These are phyloP conservation scores for Lasiodiplodia theobromae DNA, from an alignment of 2,329 filamentous ascomycete species.

Conservation along the genomic window DNA sequence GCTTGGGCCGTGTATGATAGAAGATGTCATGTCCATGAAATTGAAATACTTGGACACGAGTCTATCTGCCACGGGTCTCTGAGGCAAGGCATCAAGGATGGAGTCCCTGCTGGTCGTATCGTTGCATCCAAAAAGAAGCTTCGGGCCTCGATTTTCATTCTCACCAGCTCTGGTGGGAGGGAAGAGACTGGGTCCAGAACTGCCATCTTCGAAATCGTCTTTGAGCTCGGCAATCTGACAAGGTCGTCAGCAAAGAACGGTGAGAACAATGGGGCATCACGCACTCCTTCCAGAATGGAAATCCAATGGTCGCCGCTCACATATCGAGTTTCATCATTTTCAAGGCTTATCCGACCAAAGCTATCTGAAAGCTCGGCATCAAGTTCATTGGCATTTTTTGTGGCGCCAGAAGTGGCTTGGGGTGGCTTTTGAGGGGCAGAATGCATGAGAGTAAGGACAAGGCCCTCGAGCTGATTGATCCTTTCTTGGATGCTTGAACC, in stretches of 20 bases:
- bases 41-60: conserved; percentile 9
- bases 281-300: conserved; percentile 45
- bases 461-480: conserved; percentile 36
- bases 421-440: conserved; percentile 7
- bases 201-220: conserved; percentile 1
- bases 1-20: conserved; percentile 30
- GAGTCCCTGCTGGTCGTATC: background rate
- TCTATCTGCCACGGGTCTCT: background rate
- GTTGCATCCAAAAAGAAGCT: conserved; percentile 35
- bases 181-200: background rate
- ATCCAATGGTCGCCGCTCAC: conserved; percentile 43
- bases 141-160: conserved; percentile 39
- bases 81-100: background rate
- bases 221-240: conserved; percentile 5
- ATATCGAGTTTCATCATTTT: conserved; percentile 3
- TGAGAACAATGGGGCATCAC: conserved; percentile 34
- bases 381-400: background rate
- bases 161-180: conserved; percentile 35
- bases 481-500: conserved; percentile 24
- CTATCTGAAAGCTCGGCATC: background rate
- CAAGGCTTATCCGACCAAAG: conserved; percentile 3
- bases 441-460: conserved; percentile 31
- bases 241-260: background rate
- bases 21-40: background rate
- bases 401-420: background rate